A percentile compares a stretch with the other conserved stretches of the same genome.
Conservation (phyloP, 1,284 basidiomycete genomes). For the Porodaedalea pini region DNA sequence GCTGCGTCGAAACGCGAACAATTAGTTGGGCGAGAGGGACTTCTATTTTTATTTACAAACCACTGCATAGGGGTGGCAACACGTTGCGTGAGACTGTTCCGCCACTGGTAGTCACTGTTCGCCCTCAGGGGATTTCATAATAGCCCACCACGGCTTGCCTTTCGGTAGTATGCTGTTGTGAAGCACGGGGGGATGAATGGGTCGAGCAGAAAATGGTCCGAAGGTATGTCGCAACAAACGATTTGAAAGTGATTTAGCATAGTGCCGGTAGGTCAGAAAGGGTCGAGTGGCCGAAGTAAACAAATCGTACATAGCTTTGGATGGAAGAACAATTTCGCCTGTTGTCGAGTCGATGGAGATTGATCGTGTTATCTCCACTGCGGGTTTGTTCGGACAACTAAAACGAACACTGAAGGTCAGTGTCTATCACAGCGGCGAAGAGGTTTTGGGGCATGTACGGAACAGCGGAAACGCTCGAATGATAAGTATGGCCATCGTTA, state of each 20-base stretch:
- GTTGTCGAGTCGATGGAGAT: constrained; percentile 53
- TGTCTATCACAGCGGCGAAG: no score
- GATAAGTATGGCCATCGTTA: constrained; percentile 21
- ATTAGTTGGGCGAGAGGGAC: background rate
- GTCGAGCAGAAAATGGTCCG: background rate
- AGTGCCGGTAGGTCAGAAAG: background rate
- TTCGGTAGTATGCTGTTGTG: constrained; percentile 34
- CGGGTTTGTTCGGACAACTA: constrained; percentile 61
- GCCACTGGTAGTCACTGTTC: background rate
- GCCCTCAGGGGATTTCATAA: constrained; percentile 24
- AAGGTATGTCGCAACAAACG: background rate
- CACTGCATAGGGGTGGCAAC: background rate
- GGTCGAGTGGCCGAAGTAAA: background rate
- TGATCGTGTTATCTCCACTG: constrained; percentile 66
- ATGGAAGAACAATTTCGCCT: constrained; percentile 60
- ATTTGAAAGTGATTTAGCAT: background rate
- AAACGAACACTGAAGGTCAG: constrained; percentile 1
- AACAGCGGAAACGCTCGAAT: no score
- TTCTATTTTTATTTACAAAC: background rate
- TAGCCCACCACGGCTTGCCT: constrained; percentile 52
- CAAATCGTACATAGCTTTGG: constrained; percentile 39
- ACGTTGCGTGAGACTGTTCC: background rate
- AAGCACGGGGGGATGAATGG: constrained; percentile 1
- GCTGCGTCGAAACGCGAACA: background rate
- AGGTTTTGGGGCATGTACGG: no score